These are phyloP conservation scores for Cyphellophora europaea DNA, from an alignment of 2,329 filamentous ascomycete species.

Conservation along the genomic window DNA sequence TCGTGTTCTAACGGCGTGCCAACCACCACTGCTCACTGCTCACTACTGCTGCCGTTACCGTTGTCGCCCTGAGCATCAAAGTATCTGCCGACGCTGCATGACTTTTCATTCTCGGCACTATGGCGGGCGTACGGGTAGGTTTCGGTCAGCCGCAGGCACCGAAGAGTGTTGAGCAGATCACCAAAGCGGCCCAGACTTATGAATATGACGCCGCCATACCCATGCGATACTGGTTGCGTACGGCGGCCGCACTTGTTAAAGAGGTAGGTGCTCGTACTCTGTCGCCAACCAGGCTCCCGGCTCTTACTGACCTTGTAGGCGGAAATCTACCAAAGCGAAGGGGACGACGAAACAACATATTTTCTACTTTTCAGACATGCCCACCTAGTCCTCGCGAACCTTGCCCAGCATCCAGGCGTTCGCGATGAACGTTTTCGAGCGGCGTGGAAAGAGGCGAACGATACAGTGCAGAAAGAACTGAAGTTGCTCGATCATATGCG, in stretches of 20 bases:
- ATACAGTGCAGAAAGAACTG: conserved; percentile 55
- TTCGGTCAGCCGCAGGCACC: conserved; percentile 33
- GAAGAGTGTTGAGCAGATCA: conserved; percentile 67
- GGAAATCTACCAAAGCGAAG: conserved; percentile 72
- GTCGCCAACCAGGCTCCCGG: too few relatives aligned
- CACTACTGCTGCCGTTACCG: too few relatives aligned
- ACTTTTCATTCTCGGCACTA: too few relatives aligned
- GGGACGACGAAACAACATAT: conserved; percentile 80
- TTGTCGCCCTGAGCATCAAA: too few relatives aligned
- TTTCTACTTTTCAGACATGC: conserved; percentile 86
- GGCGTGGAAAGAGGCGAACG: conserved; percentile 47
- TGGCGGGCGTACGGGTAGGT: conserved; percentile 12
- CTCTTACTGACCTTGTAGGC: too few relatives aligned
- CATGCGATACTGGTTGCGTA: conserved; percentile 72
- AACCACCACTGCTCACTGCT: too few relatives aligned
- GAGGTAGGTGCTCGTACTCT: too few relatives aligned
- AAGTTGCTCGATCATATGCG: conserved; percentile 68
- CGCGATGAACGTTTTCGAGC: conserved; percentile 52
- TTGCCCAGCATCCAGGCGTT: conserved; percentile 68
- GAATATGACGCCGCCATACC: conserved; percentile 69
- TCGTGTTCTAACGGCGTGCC: too few relatives aligned
- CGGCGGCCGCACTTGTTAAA: conserved; percentile 67
- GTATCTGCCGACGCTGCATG: too few relatives aligned
- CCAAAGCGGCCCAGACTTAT: conserved; percentile 66
- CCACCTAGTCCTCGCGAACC: conserved; percentile 66